Conservation (phyloP, 139 green algal genomes). For the Asterochloris erici region DNA sequence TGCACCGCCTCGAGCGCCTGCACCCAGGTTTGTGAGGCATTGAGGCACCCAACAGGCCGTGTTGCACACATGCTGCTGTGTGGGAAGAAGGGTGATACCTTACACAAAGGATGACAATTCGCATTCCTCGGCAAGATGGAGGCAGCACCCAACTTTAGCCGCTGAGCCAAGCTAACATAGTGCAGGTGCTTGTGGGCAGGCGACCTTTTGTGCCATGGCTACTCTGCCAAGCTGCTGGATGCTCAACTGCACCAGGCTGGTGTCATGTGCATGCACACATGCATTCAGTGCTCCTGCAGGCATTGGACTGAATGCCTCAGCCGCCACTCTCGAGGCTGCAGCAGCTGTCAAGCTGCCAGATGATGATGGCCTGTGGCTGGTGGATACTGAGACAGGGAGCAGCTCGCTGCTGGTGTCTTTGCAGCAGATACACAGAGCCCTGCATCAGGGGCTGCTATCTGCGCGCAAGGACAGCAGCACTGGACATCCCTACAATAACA, state of each 20-base stretch:
- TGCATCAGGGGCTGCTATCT: background rate
- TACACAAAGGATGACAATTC: too few species aligned
- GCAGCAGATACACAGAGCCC: background rate
- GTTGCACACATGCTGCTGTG: too few species aligned
- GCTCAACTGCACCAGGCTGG: background rate
- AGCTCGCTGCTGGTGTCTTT: conserved; percentile 9
- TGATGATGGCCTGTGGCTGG: conserved; percentile 18
- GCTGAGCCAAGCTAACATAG: too few species aligned
- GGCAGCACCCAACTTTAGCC: too few species aligned
- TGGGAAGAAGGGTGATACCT: too few species aligned
- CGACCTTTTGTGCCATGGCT: too few species aligned
- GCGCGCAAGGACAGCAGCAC: background rate
- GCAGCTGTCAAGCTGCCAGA: background rate
- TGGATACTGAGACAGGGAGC: conserved; percentile 3
- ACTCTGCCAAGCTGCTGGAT: too few species aligned
- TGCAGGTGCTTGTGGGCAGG: too few species aligned
- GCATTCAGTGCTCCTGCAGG: background rate
- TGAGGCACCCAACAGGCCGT: too few species aligned
- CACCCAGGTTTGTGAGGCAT: background rate
- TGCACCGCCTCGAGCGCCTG: background rate
- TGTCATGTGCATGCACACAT: background rate
- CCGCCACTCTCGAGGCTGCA: background rate
- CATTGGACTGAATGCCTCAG: background rate
- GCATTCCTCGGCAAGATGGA: too few species aligned
- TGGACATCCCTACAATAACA: conserved; percentile 7